phyloP scores from a whole-genome alignment of 1,139 yeast genomes.

The Pichia sp. region DNA sequence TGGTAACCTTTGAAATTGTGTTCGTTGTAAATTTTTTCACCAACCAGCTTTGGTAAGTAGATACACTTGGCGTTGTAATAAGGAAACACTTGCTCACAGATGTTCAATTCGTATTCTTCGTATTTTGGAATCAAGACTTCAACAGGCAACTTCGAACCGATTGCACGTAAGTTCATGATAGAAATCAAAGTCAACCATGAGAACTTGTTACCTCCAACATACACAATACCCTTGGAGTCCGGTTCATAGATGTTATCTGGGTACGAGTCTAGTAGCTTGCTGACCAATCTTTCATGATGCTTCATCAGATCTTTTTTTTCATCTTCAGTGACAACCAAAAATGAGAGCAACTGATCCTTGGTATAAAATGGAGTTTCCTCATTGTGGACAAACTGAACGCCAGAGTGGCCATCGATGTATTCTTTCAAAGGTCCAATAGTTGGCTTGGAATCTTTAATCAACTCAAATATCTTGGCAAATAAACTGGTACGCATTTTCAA shows the following conservation, averaged over 20 bases:
- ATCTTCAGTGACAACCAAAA: slow-evolving; percentile 26
- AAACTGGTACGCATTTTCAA: slow-evolving; percentile 4
- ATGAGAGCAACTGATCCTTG: slow-evolving; percentile 28
- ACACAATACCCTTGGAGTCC: slow-evolving; percentile 68
- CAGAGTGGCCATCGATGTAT: slow-evolving; percentile 26
- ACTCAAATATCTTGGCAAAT: slow-evolving; percentile 25
- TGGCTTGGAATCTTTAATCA: slow-evolving; percentile 30
- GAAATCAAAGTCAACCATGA: slow-evolving; percentile 69
- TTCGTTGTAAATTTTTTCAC: slow-evolving; percentile 39
- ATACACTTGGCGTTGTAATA: slow-evolving; percentile 67
- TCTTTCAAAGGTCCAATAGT: slow-evolving; percentile 25
- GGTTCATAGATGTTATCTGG: slow-evolving; percentile 32
- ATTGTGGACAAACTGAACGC: slow-evolving; percentile 24
- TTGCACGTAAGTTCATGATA: slow-evolving; percentile 56
- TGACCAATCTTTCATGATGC: slow-evolving; percentile 28
- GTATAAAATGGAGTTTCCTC: slow-evolving; percentile 26
- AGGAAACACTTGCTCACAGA: slow-evolving; percentile 65
- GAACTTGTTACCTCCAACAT: slow-evolving; percentile 77
- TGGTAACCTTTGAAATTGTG: slow-evolving; percentile 70
- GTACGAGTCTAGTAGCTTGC: slow-evolving; percentile 24
- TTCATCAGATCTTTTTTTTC: slow-evolving; percentile 28
- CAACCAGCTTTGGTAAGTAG: slow-evolving; percentile 53
- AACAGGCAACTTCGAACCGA: slow-evolving; percentile 65
- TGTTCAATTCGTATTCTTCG: slow-evolving; percentile 64
- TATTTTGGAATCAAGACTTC: slow-evolving; percentile 71